Conservation (phyloP, 306 rosid genomes). For the Lathyrus oleraceus region DNA sequence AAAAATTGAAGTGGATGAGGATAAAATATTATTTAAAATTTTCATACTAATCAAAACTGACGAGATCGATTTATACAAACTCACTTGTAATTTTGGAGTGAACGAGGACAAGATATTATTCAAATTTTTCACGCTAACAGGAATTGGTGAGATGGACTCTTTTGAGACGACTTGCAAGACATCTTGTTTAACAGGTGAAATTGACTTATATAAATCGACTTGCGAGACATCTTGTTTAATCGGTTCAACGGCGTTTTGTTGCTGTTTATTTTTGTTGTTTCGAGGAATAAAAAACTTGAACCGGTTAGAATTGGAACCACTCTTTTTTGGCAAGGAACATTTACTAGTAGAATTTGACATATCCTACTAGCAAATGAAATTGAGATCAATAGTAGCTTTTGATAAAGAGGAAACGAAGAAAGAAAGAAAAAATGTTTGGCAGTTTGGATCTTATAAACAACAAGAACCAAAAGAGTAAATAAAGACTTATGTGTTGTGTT, state of each 20-base stretch:
- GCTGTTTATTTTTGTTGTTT: slow-evolving; percentile 34
- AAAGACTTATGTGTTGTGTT: background rate
- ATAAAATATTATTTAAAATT: slow-evolving; percentile 38
- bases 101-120: no score
- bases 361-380: background rate
- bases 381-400: background rate
- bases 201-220: no score
- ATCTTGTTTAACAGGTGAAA: no score
- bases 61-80: slow-evolving; percentile 29
- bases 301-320: slow-evolving; percentile 30
- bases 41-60: slow-evolving; percentile 1
- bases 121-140: no score
- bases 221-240: no score
- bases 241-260: background rate
- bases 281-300: slow-evolving; percentile 31
- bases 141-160: no score
- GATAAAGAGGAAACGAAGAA: background rate
- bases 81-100: no score
- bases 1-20: slow-evolving; percentile 6
- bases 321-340: slow-evolving; percentile 22
- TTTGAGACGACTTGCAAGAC: no score
- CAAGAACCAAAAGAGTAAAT: background rate
- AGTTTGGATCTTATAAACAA: slow-evolving; percentile 1
- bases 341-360: slow-evolving; percentile 46
- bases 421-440: background rate